These are phyloP conservation scores for Fusarium euwallaceae DNA, from an alignment of 2,329 filamentous ascomycete genomes.

Conservation along the genomic window DNA sequence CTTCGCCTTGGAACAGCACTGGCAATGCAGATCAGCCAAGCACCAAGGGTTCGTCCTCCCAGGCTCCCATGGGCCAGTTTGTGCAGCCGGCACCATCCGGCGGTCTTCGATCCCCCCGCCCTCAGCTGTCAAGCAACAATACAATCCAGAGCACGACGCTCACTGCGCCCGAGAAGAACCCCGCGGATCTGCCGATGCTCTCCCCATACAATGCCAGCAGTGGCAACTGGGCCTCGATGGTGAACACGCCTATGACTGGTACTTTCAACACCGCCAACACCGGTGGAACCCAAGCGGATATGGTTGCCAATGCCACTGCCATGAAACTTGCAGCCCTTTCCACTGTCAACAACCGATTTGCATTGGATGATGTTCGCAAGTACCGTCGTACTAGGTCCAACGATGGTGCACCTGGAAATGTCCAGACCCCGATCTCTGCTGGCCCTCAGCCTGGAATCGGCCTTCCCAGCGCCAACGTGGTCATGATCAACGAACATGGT, in stretches of 20 bases:
- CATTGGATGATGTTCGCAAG: constrained; percentile 95
- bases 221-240: constrained; percentile 98
- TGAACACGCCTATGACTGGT: constrained; percentile 95
- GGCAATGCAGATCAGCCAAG: constrained; percentile 62
- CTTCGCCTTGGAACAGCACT: constrained; percentile 82
- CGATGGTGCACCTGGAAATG: constrained; percentile 74
- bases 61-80: constrained; percentile 94
- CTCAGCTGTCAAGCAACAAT: constrained; percentile 73
- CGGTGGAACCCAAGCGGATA: constrained; percentile 83
- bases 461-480: constrained; percentile 80
- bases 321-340: constrained; percentile 98
- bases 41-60: constrained; percentile 83
- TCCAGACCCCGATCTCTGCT: constrained; percentile 74
- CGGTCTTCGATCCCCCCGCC: constrained; percentile 83
- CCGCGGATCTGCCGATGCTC: constrained; percentile 81
- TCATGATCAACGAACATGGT: constrained; percentile 95
- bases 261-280: constrained; percentile 76
- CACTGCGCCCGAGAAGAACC: constrained; percentile 75
- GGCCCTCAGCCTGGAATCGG: constrained; percentile 70
- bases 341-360: constrained; percentile 98
- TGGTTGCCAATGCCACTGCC: constrained; percentile 98
- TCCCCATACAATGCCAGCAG: constrained; percentile 86
- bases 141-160: constrained; percentile 89
- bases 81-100: constrained; percentile 82
- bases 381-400: constrained; percentile 93